Base-by-base conservation (phyloP, 2,329 filamentous ascomycete genomes). In the Beauveria scarabaeidicola region DNA sequence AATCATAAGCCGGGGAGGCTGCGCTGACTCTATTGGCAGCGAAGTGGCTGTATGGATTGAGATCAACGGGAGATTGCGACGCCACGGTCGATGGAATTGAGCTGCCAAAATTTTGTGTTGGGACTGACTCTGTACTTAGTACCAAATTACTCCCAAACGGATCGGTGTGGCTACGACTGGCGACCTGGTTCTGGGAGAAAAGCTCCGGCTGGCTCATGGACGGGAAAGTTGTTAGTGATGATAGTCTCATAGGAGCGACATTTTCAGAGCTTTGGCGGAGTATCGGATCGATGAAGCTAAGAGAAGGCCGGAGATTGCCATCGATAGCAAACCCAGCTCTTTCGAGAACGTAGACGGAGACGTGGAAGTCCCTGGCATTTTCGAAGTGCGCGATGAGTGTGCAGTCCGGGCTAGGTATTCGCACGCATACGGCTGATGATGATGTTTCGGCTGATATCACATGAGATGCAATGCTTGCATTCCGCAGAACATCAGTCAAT, bases 341-440 rank as follows among this genome's bases (percentile, higher is more conserved):
- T 38, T 69, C 64, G 1, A 75, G 64, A 54, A 72, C 66, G 50
- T 66, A 73, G 5, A 69, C 64, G 1, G 69, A 61, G 17, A 74
- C 57, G 25, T 61, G 66, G 40, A 74, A 73, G 52, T 75, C 71
- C 56, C 72, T 65, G 5, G 54, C 62, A 9, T 70, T 64, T 9
- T 67, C 64, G 46, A 75, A 73, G 21, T 66, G 64, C 10, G 63
- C 64, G 5, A 66, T 46, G 11, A 73, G 54, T 5, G 63, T 64
- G 36, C 69, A 68, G 2, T 60, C 52, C n/a, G 67, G 66, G 5
- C 63, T 59, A 3, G 66, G 64, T 5, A 71, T 61, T 8, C 59
- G 62, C 17, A 75, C 57, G 23, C 63, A 64, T 7, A 75, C 57
- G 41, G 64, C 56, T 5, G 62, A 59, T 3, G 61, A 53, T 13